Evolutionary conservation across 768 basidiomycete species (phyloP), one percentile per base, ranked within the genome.

Genomic region (Lepiota venenata): DNA sequence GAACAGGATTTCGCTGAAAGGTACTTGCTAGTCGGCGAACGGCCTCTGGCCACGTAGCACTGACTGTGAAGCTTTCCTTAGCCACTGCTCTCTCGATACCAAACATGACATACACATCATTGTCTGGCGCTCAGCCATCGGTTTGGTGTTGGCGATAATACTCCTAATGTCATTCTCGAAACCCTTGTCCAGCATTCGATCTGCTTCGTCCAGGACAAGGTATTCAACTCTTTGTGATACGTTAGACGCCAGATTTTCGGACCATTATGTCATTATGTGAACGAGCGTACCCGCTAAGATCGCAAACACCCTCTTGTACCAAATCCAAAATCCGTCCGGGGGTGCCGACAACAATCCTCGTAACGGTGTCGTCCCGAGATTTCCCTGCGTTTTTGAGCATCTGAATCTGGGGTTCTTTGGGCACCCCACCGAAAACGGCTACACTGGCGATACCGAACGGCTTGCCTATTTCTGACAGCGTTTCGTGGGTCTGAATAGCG

Each of bases 41-140:
- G 10, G 90, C 84, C 63, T 96, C 93, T 0, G 97, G 97, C 97
- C 97, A 99, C 7, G 97, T 99, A 8, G 97, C 97, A 48, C 93
- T 97, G 75, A 98, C 93, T 95, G 60, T 46, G 49, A 15, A 27
- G 21, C 3, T 9, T 9, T 35, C n/a, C 20, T 11, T 27, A 27
- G 25, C 32, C 47, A 55, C 29, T 18, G 32, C 47, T 46, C 41
- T 35, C n/a, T 46, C 36, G 22, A 37, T 25, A 20, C 56, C 50
- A 42, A 32, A 44, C 42, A 53, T 20, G 18, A 80, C 90, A 60
- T 67, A 94, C 91, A 95, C 93, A 95, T 94, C 79, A 94, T 85
- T 6, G 92, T 96, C 72, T 95, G 93, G 43, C 93, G 80, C 55
- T 82, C 78, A n/a, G 75, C 67, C 35, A 79, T 76, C 64, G 82